A percentile compares a stretch with the other conserved stretches of the same genome.
phyloP scores from a whole-genome alignment of 2,329 filamentous ascomycete species.

The Venturia pyrina region DNA sequence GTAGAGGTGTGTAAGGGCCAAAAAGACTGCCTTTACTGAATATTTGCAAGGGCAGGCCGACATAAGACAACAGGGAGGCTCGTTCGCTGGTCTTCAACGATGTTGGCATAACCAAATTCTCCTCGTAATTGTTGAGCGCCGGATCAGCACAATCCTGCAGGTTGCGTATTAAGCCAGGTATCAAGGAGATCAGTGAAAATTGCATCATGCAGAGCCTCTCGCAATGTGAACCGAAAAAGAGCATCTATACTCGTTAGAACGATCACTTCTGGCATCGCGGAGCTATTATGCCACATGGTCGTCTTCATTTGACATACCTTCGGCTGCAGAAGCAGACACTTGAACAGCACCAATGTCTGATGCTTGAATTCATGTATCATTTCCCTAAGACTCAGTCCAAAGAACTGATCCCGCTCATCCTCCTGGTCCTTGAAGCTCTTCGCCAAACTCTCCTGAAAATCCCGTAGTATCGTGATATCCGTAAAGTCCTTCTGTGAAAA shows the following conservation, averaged over 20 bases:
- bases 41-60: slow-evolving; percentile 88
- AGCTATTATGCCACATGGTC: not conserved
- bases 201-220: slow-evolving; percentile 97
- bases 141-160: slow-evolving; percentile 94
- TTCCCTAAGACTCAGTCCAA: slow-evolving; percentile 78
- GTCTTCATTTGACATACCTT: slow-evolving; percentile 51
- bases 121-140: slow-evolving; percentile 76
- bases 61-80: slow-evolving; percentile 79
- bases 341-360: slow-evolving; percentile 88
- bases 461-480: slow-evolving; percentile 78
- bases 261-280: not conserved
- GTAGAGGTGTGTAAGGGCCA: slow-evolving; percentile 90
- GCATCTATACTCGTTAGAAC: slow-evolving; percentile 56
- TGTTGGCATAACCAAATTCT: slow-evolving; percentile 64
- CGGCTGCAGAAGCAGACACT: slow-evolving; percentile 85
- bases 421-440: slow-evolving; percentile 51
- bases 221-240: slow-evolving; percentile 96
- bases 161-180: slow-evolving; percentile 82
- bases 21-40: slow-evolving; percentile 95
- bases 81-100: slow-evolving; percentile 87
- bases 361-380: slow-evolving; percentile 90
- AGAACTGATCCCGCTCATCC: slow-evolving; percentile 71
- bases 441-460: slow-evolving; percentile 81
- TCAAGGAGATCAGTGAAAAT: slow-evolving; percentile 89
- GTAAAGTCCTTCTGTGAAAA: slow-evolving; percentile 90